Base-by-base conservation (phyloP, 805 yeast species). In the Maudiozyma barnettii region DNA sequence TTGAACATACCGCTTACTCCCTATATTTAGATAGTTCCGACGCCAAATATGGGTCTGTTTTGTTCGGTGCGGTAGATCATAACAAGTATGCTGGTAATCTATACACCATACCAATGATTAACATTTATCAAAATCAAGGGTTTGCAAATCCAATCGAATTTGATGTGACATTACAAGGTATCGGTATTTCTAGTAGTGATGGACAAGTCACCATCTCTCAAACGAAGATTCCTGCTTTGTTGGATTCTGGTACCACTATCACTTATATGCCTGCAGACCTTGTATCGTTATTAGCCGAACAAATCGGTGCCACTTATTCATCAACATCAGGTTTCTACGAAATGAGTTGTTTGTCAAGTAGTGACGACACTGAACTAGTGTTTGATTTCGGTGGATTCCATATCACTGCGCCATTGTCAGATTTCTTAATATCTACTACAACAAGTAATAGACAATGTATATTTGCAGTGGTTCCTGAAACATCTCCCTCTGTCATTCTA, bases 331-430 rank as follows among this genome's bases (percentile, higher is more conserved):
- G 77, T 1, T 73, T 71, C 41, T 82, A 79, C 57, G 29, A 66
- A 7, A 58, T 76, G 52, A 60, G 60, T 5, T 83, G 89, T 60
- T 54, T 61, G 51, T 54, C 58, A 5, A 51, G 50, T 10, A 59
- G 51, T n/a, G 59, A 62, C 43, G 56, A 64, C 41, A 63, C 67
- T 5, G 56, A 65, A 49, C 50, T 78, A 14, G 67, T 68, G 29
- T 79, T 76, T 55, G 70, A 77, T 56, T 81, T 84, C 61, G 79
- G 81, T 53, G 91, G 91, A 1, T 67, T 72, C 41, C 63, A 65
- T n/a, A 79, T 84, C 48, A 56, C 65, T 19, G 79, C 76, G 14
- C 80, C 84, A 26, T 58, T 78, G 22, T 39, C 51, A 2, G 61
- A 68, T 53, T 64, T 67, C 51, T 50, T 69, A 30, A 49, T 68